Evolutionary conservation across 169 alveolate genomes (phyloP).

Genomic region (Plasmodium gonderi): DNA sequence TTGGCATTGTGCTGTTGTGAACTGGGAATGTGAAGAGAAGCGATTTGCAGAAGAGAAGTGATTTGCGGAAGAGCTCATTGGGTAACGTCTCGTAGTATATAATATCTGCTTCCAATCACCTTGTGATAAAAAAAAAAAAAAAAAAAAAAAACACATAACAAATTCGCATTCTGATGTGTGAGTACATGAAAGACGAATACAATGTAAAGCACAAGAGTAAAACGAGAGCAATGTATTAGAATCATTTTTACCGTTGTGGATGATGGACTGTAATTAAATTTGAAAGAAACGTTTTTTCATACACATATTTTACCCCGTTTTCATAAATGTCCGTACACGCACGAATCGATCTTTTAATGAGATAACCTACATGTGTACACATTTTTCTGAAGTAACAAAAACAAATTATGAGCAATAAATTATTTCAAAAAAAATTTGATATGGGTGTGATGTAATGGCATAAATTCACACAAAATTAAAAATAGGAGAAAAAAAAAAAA

Average conservation of each 20-base stretch:
- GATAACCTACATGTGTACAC: not conserved
- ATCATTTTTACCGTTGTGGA: too few species aligned
- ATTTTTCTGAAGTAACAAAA: not conserved
- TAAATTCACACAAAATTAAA: not conserved
- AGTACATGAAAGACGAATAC: too few species aligned
- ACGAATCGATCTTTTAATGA: not conserved
- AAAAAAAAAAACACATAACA: too few species aligned
- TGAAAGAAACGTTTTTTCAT: too few species aligned
- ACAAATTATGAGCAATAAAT: not conserved
- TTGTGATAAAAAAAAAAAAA: too few species aligned
- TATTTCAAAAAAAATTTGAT: not conserved
- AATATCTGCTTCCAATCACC: too few species aligned
- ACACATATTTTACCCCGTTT: too few species aligned
- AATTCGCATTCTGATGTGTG: too few species aligned
- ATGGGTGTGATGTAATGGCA: not conserved
- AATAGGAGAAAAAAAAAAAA: not conserved
- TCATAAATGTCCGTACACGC: not conserved
- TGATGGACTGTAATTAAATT: too few species aligned
- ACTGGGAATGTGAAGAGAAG: too few species aligned
- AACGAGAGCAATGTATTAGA: too few species aligned
- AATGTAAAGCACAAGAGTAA: too few species aligned
- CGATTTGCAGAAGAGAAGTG: not conserved
- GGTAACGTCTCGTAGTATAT: not conserved
- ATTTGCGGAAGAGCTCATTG: not conserved
- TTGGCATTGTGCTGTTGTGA: conserved; percentile 53